Evolutionary conservation across 2,329 filamentous ascomycete species (phyloP).

Genomic region (Davidsoniella australis): DNA sequence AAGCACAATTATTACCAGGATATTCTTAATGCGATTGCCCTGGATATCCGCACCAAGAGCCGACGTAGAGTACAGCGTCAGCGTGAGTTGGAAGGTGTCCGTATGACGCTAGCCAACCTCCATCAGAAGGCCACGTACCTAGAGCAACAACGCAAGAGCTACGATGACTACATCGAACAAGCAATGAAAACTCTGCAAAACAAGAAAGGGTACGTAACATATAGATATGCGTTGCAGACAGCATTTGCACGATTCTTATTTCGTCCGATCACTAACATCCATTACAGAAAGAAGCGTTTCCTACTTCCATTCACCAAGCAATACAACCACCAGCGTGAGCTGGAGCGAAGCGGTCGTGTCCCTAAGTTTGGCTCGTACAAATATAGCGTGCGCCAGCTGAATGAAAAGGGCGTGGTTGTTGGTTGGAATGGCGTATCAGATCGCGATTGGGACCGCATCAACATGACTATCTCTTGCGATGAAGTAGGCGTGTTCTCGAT

Average conservation of each 20-base stretch:
- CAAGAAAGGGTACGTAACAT: constrained; percentile 62
- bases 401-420: constrained; percentile 86
- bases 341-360: constrained; percentile 78
- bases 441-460: constrained; percentile 75
- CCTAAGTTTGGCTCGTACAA: constrained; percentile 98
- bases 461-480: constrained; percentile 86
- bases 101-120: constrained; percentile 55
- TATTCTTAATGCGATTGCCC: constrained; percentile 88
- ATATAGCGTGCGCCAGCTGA: constrained; percentile 76
- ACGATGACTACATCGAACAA: constrained; percentile 98
- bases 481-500: constrained; percentile 87
- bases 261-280: constrained; percentile 10
- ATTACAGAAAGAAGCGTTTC: constrained; percentile 65
- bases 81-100: constrained; percentile 72
- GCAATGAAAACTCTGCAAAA: constrained; percentile 94
- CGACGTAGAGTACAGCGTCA: constrained; percentile 80
- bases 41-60: constrained; percentile 95
- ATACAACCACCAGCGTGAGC: constrained; percentile 94
- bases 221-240: constrained; percentile 8
- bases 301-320: constrained; percentile 94
- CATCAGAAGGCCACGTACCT: constrained; percentile 81
- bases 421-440: constrained; percentile 76
- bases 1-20: constrained; percentile 89
- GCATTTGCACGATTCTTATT: neutral
- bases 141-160: constrained; percentile 88